Evolutionary conservation across 352 stramenopile genomes (phyloP), one percentile per base, ranked within the genome.

Genomic region (Phytophthora aleatoria): DNA sequence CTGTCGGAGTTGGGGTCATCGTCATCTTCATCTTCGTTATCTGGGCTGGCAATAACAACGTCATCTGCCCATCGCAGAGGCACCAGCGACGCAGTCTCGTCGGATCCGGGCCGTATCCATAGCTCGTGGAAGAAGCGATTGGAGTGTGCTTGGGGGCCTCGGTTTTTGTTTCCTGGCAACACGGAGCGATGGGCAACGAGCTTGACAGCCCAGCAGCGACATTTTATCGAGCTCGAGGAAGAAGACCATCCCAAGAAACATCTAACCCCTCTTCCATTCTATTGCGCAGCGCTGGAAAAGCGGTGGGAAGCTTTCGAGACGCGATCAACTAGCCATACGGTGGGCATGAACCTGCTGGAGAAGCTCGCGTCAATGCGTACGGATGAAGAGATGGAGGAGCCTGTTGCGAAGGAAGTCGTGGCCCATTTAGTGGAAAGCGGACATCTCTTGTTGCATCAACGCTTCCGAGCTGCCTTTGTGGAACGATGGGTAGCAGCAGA

Each of bases 391-490:
- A 83, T 85, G 58, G 73, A 89, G 3, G 81, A 90, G 26, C 70
- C 81, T 33, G 67, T 84, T 28, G 69, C 76, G 26, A 81, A 83
- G 12, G 74, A 76, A 41, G 62, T 88, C 15, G 71, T 91, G 9
- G 65, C 71, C 0, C 73, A 81, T 56, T 67, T 94, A 64, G 57
- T 92, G 36, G 47, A 74, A 1, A 77, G 81, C 42, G 86, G 86
- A 3, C 86, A 94, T 43, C 35, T 83, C 2, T 50, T 92, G 31
- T 58, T 91, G 9, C 71, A 89, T 41, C 83, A 91, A 61, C 82
- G 86, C 15, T 92, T 90, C 62, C 83, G 84, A 16, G 83, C 89
- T 41, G 85, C 79, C 44, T 92, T 89, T 74, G 83, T 93, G 8
- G 86, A 92, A 54, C 79, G 82, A 36, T 92, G 79, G 82, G 57